A percentile compares a stretch with the other conserved stretches of the same genome.
phyloP scores from a whole-genome alignment of 176 grass and related monocot species.

The Melocanna baccifera region DNA sequence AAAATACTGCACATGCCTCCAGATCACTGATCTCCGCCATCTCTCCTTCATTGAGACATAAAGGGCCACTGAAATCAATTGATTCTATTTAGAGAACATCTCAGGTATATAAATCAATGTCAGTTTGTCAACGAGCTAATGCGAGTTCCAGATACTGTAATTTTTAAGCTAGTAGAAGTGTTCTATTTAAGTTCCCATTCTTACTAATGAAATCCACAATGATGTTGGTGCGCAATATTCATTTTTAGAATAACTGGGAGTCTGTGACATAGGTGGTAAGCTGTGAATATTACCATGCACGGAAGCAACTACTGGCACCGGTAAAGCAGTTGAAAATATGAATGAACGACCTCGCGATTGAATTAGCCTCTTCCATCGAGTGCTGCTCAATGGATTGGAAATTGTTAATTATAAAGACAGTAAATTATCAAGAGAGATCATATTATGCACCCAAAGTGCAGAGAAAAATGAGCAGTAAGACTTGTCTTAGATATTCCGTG shows the following conservation, averaged over 20 bases:
- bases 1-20: slow-evolving; percentile 80
- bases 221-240: neutral
- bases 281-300: slow-evolving; percentile 60
- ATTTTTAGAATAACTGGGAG: slow-evolving; percentile 11
- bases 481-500: neutral
- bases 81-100: slow-evolving; percentile 12
- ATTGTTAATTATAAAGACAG: no score
- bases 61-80: slow-evolving; percentile 61
- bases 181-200: slow-evolving; percentile 3
- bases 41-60: slow-evolving; percentile 68
- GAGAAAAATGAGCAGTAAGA: neutral
- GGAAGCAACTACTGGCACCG: slow-evolving; percentile 79
- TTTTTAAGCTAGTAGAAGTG: neutral
- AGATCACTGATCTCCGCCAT: slow-evolving; percentile 74
- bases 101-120: neutral
- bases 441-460: neutral
- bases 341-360: slow-evolving; percentile 42
- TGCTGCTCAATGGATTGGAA: no score
- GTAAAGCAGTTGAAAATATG: slow-evolving; percentile 89
- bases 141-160: neutral
- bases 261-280: neutral
- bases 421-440: neutral
- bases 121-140: neutral
- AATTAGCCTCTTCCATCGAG: no score
- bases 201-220: slow-evolving; percentile 1